A percentile compares a stretch with the other conserved stretches of the same genome.
These are phyloP conservation scores for Cercospora janseana DNA, from an alignment of 2,329 filamentous ascomycete species.

Conservation along the genomic window DNA sequence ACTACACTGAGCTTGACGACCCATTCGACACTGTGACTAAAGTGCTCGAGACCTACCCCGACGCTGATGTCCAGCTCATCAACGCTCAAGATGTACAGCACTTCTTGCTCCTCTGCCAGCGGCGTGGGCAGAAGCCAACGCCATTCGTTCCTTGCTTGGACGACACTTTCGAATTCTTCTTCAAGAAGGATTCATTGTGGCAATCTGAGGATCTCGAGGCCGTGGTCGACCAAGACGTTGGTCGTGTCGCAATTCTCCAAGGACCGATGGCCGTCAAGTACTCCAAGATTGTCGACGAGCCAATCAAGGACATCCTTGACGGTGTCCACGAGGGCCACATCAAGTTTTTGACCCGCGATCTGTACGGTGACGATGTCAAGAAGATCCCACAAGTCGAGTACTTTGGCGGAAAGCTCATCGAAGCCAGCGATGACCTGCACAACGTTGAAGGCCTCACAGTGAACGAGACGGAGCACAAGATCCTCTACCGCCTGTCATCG, in stretches of 20 bases:
- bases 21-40: constrained; percentile 76
- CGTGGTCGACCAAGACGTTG: constrained; percentile 93
- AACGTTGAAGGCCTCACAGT: constrained; percentile 86
- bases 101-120: constrained; percentile 89
- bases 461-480: constrained; percentile 74
- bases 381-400: constrained; percentile 87
- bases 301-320: constrained; percentile 90
- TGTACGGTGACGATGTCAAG: constrained; percentile 71
- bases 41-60: constrained; percentile 79
- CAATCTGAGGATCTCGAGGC: constrained; percentile 97
- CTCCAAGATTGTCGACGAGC: constrained; percentile 86
- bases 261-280: constrained; percentile 90
- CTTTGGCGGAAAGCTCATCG: constrained; percentile 84
- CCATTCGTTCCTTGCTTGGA: constrained; percentile 95
- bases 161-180: constrained; percentile 97
- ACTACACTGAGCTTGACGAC: constrained; percentile 79
- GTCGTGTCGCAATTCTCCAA: constrained; percentile 92
- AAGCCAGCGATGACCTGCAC: constrained; percentile 62
- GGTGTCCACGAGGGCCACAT: constrained; percentile 89
- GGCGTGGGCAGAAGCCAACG: constrained; percentile 90
- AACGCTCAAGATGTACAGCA: constrained; percentile 98
- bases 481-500: constrained; percentile 77
- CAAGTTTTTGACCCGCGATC: constrained; percentile 69
- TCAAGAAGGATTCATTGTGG: constrained; percentile 99
- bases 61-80: constrained; percentile 86